These are phyloP conservation scores for Acanthamoeba polyphaga DNA, from an alignment of 208 protist genomes.

Conservation along the genomic window DNA sequence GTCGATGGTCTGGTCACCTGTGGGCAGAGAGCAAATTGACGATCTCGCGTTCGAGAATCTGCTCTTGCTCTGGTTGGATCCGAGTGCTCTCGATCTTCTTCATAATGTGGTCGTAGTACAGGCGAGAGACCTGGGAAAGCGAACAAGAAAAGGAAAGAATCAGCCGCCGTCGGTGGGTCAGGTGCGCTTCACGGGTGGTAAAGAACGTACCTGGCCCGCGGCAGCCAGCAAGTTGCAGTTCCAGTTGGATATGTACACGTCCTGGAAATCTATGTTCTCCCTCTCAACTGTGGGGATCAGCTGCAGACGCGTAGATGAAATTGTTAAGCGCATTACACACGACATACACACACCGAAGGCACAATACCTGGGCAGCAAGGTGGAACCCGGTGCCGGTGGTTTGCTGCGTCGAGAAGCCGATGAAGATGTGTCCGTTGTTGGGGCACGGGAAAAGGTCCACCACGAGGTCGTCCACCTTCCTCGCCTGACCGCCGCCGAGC, in stretches of 20 bases:
- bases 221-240: conserved; percentile 59
- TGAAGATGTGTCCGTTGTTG: conserved; percentile 63
- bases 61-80: background rate
- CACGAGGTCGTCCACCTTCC: conserved; percentile 35
- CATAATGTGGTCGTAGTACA: conserved; percentile 64
- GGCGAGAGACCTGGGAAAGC: background rate
- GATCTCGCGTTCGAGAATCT: background rate
- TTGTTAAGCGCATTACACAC: background rate
- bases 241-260: conserved; percentile 53
- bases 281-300: conserved; percentile 32
- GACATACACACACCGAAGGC: too few relatives aligned
- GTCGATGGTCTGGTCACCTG: too few relatives aligned
- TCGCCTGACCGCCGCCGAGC: background rate
- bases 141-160: too few relatives aligned
- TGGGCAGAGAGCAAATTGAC: conserved; percentile 33
- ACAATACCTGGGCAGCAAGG: conserved; percentile 31
- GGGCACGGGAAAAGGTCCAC: conserved; percentile 37
- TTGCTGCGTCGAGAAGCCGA: conserved; percentile 57
- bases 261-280: conserved; percentile 52
- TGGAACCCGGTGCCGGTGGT: conserved; percentile 46
- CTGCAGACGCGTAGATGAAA: background rate
- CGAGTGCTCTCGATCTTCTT: conserved; percentile 1
- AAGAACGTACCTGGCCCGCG: background rate
- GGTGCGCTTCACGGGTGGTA: too few relatives aligned
- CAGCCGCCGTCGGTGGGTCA: too few relatives aligned